phyloP scores from a whole-genome alignment of 768 basidiomycete species.

The Dacryopinax spathularia region DNA sequence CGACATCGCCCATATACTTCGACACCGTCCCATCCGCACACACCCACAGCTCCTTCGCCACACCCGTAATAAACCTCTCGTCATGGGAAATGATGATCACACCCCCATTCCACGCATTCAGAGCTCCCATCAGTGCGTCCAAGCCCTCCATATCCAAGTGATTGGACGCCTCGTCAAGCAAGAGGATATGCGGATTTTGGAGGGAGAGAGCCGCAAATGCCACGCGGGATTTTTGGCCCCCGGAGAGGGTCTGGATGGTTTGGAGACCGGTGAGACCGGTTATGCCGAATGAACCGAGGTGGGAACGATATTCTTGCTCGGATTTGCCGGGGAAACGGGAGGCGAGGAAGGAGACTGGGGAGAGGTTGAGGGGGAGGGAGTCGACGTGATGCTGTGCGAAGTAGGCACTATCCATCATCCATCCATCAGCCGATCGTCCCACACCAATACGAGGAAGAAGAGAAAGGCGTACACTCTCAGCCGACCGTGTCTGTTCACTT shows the following conservation, averaged over 20 bases:
- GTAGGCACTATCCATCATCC: constrained; percentile 72
- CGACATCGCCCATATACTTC: constrained; percentile 82
- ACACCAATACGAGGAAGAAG: background rate
- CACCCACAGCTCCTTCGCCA: constrained; percentile 87
- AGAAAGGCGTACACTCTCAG: constrained; percentile 54
- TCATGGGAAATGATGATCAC: constrained; percentile 92
- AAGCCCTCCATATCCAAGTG: constrained; percentile 96
- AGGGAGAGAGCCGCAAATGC: constrained; percentile 80
- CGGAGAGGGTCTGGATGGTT: constrained; percentile 77
- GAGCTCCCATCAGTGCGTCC: constrained; percentile 80
- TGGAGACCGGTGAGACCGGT: constrained; percentile 91
- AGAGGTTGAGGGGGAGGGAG: constrained; percentile 65
- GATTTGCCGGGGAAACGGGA: constrained; percentile 84
- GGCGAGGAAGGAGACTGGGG: constrained; percentile 88
- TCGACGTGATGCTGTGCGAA: constrained; percentile 97
- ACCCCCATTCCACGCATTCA: constrained; percentile 64
- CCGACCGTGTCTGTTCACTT: constrained; percentile 81
- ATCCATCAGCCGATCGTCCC: constrained; percentile 1
- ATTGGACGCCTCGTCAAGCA: constrained; percentile 96
- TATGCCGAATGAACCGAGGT: constrained; percentile 94
- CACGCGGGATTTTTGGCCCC: constrained; percentile 92
- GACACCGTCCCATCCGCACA: constrained; percentile 68
- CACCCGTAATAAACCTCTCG: constrained; percentile 84
- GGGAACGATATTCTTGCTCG: constrained; percentile 91
- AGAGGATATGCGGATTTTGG: constrained; percentile 76